These are phyloP conservation scores for Kodamaea neixiangensis DNA, from an alignment of 805 yeast species.

Conservation along the genomic window DNA sequence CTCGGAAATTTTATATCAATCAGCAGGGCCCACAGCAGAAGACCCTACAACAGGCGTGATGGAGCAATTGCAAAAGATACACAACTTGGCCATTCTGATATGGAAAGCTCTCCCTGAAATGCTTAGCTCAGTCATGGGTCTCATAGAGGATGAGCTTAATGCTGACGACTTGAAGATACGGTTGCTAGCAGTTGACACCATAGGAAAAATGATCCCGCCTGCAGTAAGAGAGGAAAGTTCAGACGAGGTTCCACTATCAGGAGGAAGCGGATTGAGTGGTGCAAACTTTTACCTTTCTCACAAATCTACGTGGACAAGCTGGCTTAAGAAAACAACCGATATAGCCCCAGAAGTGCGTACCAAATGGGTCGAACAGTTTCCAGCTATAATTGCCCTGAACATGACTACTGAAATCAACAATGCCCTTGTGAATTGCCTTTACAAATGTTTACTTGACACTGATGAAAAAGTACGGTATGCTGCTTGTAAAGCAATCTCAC, in stretches of 20 bases:
- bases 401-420: constrained; percentile 47
- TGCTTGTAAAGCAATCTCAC: constrained; percentile 54
- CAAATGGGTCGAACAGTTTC: constrained; percentile 66
- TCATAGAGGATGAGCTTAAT: constrained; percentile 75
- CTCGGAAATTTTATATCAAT: constrained; percentile 69
- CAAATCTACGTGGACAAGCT: constrained; percentile 60
- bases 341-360: constrained; percentile 61
- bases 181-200: constrained; percentile 66
- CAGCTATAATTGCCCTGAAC: constrained; percentile 46
- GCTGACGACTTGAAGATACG: constrained; percentile 69
- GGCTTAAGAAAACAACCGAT: constrained; percentile 79
- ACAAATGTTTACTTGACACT: constrained; percentile 70
- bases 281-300: constrained; percentile 61
- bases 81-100: constrained; percentile 59
- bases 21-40: constrained; percentile 13
- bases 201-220: constrained; percentile 59
- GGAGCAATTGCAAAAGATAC: constrained; percentile 42
- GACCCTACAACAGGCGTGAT: constrained; percentile 17
- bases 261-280: constrained; percentile 28
- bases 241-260: constrained; percentile 19
- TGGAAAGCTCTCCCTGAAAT: constrained; percentile 82
- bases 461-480: constrained; percentile 71
- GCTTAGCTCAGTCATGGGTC: constrained; percentile 70
- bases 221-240: constrained; percentile 15
- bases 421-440: constrained; percentile 49